Evolutionary conservation across 495 filamentous ascomycete genomes (phyloP), one percentile per base, ranked within the genome.

Genomic region (Glutinoglossum americanum): DNA sequence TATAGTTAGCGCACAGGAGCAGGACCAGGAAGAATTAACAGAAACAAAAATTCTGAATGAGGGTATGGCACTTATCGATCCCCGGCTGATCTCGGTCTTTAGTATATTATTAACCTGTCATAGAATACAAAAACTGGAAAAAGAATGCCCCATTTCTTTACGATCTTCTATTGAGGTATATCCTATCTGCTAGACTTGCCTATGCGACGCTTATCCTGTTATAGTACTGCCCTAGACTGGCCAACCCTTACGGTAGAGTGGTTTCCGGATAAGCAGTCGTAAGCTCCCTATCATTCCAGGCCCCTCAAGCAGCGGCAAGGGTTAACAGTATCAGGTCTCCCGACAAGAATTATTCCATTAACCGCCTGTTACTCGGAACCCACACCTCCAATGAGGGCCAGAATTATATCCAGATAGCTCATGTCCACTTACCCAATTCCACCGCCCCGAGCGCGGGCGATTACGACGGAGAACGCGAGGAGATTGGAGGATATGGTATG

Each of bases 111-210:
- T 64, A 62, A 65, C n/a, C 28, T 5, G 51, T 10, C 28, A 27
- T 66, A 90, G 93, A 97, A 71, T 99, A 99, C 77, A 99, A 99
- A 68, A 94, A 87, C 61, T 99, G 93, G 93, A 99, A 99, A 76
- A 99, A 99, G 78, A 97, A 97, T 70, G 84, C 87, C 61, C 89
- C 90, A 2, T 96, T 96, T 69, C 84, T 99, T 62, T 99, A 99
- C 69, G 93, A 96, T 64, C 82, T 95, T 76, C 89, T 97, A 58
- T 71, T 94, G 32, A 89, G 78, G 80, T 80, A 61, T 49, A 8
- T n/a, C 19, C 0, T 7, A 39, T 55, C 39, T 17, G 54, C 15
- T 35, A 23, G 49, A 17, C 15, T 28, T 19, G 28, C 23, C 8
- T n/a, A 0, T n/a, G 27, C n/a, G 1, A 45, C 56, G 44, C 54